phyloP scores from a whole-genome alignment of 257 asterid species.

The Rhazya stricta region DNA sequence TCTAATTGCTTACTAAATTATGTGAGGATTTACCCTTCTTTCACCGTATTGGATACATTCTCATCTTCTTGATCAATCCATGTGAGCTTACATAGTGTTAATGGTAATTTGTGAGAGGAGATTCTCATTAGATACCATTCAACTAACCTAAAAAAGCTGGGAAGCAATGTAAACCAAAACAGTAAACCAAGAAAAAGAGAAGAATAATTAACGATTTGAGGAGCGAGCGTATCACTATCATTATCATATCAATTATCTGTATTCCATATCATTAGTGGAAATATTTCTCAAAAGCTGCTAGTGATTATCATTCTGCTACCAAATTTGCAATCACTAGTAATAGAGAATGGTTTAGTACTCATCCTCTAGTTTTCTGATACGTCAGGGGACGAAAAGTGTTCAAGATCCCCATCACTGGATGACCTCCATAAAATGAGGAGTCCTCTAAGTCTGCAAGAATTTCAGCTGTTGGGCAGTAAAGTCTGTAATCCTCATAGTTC shows the following conservation, averaged over 20 bases:
- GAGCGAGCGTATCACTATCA: background rate
- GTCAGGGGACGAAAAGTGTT: no score
- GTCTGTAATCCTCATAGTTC: no score
- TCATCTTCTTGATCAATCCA: constrained; percentile 15
- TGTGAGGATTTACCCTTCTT: background rate
- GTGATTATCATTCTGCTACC: background rate
- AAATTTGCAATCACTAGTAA: background rate
- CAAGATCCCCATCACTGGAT: no score
- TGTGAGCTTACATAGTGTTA: constrained; percentile 15
- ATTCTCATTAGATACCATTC: background rate
- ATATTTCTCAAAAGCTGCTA: background rate
- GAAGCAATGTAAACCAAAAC: background rate
- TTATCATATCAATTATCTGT: background rate
- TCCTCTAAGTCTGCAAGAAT: background rate
- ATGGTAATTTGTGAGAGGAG: background rate
- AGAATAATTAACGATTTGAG: background rate
- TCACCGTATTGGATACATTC: background rate
- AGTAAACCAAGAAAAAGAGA: background rate
- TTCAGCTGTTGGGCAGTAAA: background rate
- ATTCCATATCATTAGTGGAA: background rate
- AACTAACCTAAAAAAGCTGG: background rate
- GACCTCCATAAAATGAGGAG: no score
- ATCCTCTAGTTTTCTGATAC: background rate
- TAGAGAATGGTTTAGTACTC: background rate
- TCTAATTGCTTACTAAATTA: background rate